Evolutionary conservation across 148 eudicot species (phyloP).

Genomic region (Rhododendron henanense): DNA sequence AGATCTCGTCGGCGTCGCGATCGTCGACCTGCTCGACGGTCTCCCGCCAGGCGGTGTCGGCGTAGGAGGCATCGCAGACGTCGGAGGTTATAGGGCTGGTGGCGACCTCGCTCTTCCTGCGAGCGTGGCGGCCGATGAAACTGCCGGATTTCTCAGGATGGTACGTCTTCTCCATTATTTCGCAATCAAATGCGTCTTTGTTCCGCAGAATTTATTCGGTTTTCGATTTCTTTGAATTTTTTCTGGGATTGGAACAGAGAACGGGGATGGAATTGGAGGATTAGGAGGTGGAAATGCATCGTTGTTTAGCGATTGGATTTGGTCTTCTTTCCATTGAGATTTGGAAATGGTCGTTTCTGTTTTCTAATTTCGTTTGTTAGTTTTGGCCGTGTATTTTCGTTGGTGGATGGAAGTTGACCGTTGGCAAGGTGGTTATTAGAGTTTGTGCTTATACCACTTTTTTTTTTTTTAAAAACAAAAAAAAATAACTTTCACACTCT

Average conservation of each 20-base stretch:
- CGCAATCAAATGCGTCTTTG: no score
- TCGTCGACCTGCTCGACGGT: not conserved
- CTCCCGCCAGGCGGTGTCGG: slow-evolving; percentile 11
- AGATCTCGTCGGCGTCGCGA: slow-evolving; percentile 29
- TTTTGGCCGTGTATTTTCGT: not conserved
- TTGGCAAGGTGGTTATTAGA: not conserved
- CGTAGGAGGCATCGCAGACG: slow-evolving; percentile 8
- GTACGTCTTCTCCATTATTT: slow-evolving; percentile 28
- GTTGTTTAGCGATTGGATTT: not conserved
- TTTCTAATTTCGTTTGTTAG: no score
- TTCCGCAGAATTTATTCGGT: no score
- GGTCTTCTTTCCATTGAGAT: not conserved
- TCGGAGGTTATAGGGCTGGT: not conserved
- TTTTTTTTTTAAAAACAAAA: no score
- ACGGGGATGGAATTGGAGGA: not conserved
- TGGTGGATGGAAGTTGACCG: not conserved
- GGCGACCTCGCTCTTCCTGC: slow-evolving; percentile 3
- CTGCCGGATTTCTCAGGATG: slow-evolving; percentile 31
- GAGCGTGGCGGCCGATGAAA: slow-evolving; percentile 23
- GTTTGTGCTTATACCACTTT: no score
- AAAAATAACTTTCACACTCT: no score
- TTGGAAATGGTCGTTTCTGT: not conserved
- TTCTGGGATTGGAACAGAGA: not conserved
- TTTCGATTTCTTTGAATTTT: no score
- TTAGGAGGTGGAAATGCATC: not conserved